Base-by-base conservation (phyloP, 208 protist species). In the Crithidia acanthocephali region DNA sequence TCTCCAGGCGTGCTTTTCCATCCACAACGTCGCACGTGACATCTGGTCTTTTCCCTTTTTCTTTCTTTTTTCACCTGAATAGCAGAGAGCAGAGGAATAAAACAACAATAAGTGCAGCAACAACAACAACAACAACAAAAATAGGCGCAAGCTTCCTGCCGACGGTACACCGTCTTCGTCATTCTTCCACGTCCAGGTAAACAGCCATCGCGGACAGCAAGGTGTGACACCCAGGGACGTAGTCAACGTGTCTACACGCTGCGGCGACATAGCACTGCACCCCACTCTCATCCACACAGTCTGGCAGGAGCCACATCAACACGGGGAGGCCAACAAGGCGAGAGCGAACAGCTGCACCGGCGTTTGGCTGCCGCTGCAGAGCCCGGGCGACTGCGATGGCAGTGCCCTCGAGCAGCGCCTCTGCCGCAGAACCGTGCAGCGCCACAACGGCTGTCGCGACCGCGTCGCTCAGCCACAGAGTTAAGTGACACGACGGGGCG, bases 391-490 rank as follows among this genome's bases (percentile, higher is more conserved):
- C n/a, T 16, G 56, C 44, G 5, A 66, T 44, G 20, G 57, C 23
- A 0, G 55, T 73, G 1, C 75, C 23, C 0, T 74, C 77, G 30
- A 91, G 70, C 20, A 94, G 61, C 6, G 53, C 27, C 51, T 90
- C 84, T 8, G 60, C 81, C 20, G 80, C 65, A 0, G 55, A 47
- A 4, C 64, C 58, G 59, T 84, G 66, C 23, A 76, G 40, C 23
- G 79, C 45, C 2, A 81, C 86, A 0, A 37, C 44, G 2, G 72
- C 61, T 0, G 51, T 25, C 30, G 52, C 52, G 44, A 86, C 10
- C 28, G 79, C 74, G 59, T 94, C 88, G 42, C 81, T 88, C 16
- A 94, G 51, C 51, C 51, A 52, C 32, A 90, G 25, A 0, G 22
- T 23, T 1, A 86, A 27, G 15, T 71, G 58, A 47, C 82, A 78